A percentile compares a stretch with the other conserved stretches of the same genome.
Conservation (phyloP, 805 yeast species). For the Sugiyamaella mastotermitis region DNA sequence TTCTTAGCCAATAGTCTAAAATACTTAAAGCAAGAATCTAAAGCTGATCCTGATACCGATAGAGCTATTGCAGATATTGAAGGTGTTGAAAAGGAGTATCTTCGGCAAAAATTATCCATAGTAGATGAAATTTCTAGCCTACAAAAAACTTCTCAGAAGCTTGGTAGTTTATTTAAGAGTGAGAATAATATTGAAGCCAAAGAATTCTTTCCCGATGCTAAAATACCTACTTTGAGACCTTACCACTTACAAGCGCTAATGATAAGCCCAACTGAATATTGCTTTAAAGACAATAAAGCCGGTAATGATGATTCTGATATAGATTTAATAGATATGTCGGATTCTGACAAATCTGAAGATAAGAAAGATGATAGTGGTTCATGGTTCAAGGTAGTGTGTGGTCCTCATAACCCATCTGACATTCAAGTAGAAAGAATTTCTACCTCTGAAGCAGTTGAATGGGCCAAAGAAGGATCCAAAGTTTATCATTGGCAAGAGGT, state of each 20-base stretch:
- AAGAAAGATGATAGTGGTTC: neutral
- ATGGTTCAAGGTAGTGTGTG: constrained; percentile 16
- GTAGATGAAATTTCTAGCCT: constrained; percentile 4
- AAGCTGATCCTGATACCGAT: neutral
- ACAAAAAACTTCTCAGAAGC: constrained; percentile 1
- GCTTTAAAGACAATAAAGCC: constrained; percentile 6
- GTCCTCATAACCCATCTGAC: no score
- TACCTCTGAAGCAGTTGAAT: constrained; percentile 16
- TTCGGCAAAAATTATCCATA: constrained; percentile 5
- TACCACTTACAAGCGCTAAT: constrained; percentile 17
- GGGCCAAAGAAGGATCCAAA: constrained; percentile 16
- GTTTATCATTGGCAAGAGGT: constrained; percentile 22
- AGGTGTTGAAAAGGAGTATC: constrained; percentile 6
- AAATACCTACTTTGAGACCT: constrained; percentile 14
- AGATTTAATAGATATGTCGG: constrained; percentile 13
- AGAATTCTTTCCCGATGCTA: constrained; percentile 11
- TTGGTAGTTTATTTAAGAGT: constrained; percentile 17
- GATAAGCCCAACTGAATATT: constrained; percentile 20
- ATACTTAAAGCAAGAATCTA: constrained; percentile 8
- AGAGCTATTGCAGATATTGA: constrained; percentile 14
- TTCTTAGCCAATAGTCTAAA: constrained; percentile 12
- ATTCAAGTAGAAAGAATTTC: no score
- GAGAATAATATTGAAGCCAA: constrained; percentile 1
- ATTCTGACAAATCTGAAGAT: constrained; percentile 2
- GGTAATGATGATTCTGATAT: constrained; percentile 6